A percentile compares a stretch with the other conserved stretches of the same genome.
Evolutionary conservation across 495 filamentous ascomycete species (phyloP).

Genomic region (Massariosphaeria phaeospora): DNA sequence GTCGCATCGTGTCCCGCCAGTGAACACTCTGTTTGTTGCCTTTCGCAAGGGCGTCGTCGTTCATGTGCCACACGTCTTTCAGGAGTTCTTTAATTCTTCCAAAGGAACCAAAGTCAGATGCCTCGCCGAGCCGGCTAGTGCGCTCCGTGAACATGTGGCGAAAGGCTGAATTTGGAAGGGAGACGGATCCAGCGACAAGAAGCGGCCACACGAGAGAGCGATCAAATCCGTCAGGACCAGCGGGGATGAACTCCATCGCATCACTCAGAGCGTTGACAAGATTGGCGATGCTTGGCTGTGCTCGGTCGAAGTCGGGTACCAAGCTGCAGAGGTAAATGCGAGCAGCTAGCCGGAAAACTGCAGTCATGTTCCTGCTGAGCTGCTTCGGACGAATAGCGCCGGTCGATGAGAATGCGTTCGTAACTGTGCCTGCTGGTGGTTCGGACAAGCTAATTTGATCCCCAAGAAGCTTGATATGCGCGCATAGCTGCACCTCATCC

Average conservation of each 20-base stretch:
- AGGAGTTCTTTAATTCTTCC: conserved; percentile 75
- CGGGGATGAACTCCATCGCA: conserved; percentile 71
- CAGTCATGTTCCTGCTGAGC: conserved; percentile 78
- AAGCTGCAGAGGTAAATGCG: conserved; percentile 93
- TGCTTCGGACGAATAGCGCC: conserved; percentile 76
- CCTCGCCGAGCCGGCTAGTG: conserved; percentile 62
- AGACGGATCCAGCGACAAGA: conserved; percentile 74
- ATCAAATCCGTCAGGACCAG: conserved; percentile 77
- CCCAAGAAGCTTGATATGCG: conserved; percentile 75
- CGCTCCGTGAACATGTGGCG: conserved; percentile 70
- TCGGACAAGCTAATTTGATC: conserved; percentile 80
- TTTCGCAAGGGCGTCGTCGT: conserved; percentile 51
- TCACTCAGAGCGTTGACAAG: conserved; percentile 69
- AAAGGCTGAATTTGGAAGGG: conserved; percentile 64
- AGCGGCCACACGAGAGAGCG: conserved; percentile 90
- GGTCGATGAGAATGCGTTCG: conserved; percentile 46
- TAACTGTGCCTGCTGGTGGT: conserved; percentile 33
- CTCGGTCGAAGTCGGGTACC: conserved; percentile 77
- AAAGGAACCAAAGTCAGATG: conserved; percentile 76
- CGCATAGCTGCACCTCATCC: conserved; percentile 76
- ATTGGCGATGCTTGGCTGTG: conserved; percentile 61
- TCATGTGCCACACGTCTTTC: conserved; percentile 73
- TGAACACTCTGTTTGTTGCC: conserved; percentile 62
- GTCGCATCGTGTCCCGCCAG: conserved; percentile 93
- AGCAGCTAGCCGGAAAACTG: conserved; percentile 84